Conservation (phyloP, 441 rosid species). For the Arabidopsis hybrid region DNA sequence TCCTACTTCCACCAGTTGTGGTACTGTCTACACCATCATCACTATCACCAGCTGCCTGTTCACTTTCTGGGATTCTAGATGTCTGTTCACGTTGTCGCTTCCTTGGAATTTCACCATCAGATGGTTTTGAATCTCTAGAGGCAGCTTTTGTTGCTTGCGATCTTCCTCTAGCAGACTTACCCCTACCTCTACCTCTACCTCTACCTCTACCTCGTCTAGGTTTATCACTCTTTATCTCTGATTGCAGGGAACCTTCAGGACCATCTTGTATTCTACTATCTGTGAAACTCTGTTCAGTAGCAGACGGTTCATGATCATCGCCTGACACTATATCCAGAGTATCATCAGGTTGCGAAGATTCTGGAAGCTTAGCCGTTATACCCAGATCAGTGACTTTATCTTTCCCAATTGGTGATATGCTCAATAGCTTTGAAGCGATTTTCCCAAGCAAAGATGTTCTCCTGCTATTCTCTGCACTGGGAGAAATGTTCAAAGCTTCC, state of each 20-base stretch:
- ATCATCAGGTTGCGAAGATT: slow-evolving; percentile 32
- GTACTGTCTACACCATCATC: slow-evolving; percentile 73
- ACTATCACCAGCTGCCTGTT: slow-evolving; percentile 66
- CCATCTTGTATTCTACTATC: slow-evolving; percentile 55
- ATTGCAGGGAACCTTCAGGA: slow-evolving; percentile 66
- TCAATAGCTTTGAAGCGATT: slow-evolving; percentile 67
- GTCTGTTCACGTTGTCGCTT: slow-evolving; percentile 61
- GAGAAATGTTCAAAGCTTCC: slow-evolving; percentile 46
- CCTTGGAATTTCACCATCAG: slow-evolving; percentile 54
- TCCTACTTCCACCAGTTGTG: slow-evolving; percentile 67
- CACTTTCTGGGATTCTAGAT: slow-evolving; percentile 55
- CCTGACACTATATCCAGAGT: slow-evolving; percentile 42
- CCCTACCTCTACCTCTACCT: slow-evolving; percentile 51
- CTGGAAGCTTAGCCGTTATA: slow-evolving; percentile 26
- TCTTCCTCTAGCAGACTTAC: slow-evolving; percentile 57
- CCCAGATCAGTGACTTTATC: slow-evolving; percentile 41
- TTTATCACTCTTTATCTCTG: slow-evolving; percentile 52
- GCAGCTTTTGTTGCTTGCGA: slow-evolving; percentile 58
- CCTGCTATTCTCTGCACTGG: slow-evolving; percentile 45
- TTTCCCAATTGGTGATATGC: slow-evolving; percentile 63
- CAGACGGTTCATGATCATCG: slow-evolving; percentile 53
- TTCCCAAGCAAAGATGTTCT: slow-evolving; percentile 66
- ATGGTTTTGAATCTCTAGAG: slow-evolving; percentile 66
- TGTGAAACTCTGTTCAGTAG: slow-evolving; percentile 58
- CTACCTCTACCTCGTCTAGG: slow-evolving; percentile 44